Evolutionary conservation across 371 early-diverging fungal species (phyloP).

Genomic region (Actinomucor elegans): DNA sequence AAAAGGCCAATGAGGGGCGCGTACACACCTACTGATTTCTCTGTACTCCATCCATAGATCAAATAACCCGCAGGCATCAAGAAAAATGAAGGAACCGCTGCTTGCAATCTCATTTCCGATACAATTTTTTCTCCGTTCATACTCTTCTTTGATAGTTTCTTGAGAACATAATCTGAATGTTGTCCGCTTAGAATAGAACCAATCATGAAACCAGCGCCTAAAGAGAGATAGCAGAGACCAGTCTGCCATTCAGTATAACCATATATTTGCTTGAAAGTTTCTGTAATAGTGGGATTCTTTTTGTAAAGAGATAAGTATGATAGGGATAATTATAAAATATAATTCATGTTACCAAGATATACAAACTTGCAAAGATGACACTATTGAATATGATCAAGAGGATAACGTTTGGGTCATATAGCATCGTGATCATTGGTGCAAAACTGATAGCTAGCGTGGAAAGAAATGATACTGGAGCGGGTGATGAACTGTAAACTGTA

Average conservation of each 20-base stretch:
- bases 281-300: slow-evolving; percentile 45
- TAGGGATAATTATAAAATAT: too few species aligned
- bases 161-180: slow-evolving; percentile 49
- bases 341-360: slow-evolving; percentile 18
- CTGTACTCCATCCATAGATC: slow-evolving; percentile 55
- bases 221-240: slow-evolving; percentile 48
- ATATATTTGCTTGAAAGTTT: slow-evolving; percentile 37
- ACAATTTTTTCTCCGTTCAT: slow-evolving; percentile 1
- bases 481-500: not conserved
- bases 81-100: slow-evolving; percentile 46
- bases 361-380: slow-evolving; percentile 32
- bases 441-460: slow-evolving; percentile 1
- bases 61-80: slow-evolving; percentile 54
- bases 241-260: slow-evolving; percentile 37
- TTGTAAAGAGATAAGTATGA: too few species aligned
- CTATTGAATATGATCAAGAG: slow-evolving; percentile 25
- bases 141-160: slow-evolving; percentile 16
- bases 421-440: slow-evolving; percentile 28
- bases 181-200: slow-evolving; percentile 53
- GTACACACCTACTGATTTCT: slow-evolving; percentile 36
- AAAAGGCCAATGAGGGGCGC: slow-evolving; percentile 52
- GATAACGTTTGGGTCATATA: slow-evolving; percentile 23
- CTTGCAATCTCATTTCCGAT: slow-evolving; percentile 49
- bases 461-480: not conserved
- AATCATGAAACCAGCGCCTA: slow-evolving; percentile 48